Evolutionary conservation across 2,329 filamentous ascomycete genomes (phyloP), one percentile per base, ranked within the genome.

Genomic region (Diaporthe australafricana): DNA sequence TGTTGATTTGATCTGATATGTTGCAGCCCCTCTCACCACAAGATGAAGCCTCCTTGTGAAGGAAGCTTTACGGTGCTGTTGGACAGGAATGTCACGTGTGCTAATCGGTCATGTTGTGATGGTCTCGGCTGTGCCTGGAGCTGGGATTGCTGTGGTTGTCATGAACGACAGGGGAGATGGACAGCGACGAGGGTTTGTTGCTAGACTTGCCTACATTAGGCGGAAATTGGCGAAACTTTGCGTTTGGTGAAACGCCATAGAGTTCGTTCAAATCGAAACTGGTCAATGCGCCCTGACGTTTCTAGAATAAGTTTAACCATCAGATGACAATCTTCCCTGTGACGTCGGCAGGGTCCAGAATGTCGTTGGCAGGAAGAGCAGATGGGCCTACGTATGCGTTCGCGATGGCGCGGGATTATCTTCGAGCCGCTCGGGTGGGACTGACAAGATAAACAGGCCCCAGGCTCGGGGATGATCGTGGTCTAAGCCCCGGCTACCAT

Each of bases 301-400:
- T 65, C 60, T 65, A 65, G 60, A 65, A 65, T 65, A 14, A 65
- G 60, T 65, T 65, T 65, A 50, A 65, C n/a, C 60, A 50, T 50
- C n/a, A 27, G 45, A 50, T 50, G 60, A 12, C 14, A 63, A 38
- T 63, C 27, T 35, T n/a, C 3, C 30, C 27, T 48, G 60, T 63
- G 60, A 63, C 42, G 42, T 63, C 30, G 42, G 60, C 60, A 47
- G 27, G 45, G 12, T 47, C 3, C 9, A 30, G 57, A 7, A 20
- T 17, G 57, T 63, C 11, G 42, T 47, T 32, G 20, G 42, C 20
- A 60, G 8, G 3, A 27, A 22, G n/a, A 42, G 38, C 35, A 30
- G 55, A 60, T 60, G 22, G n/a, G n/a, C 22, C 38, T 17, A 42
- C 35, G 35, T 11, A 27, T 12, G 17, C 35, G 38, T 40, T 45